These are phyloP conservation scores for Vitis rupestris DNA, from an alignment of 164 flowering plant species.

Conservation along the genomic window DNA sequence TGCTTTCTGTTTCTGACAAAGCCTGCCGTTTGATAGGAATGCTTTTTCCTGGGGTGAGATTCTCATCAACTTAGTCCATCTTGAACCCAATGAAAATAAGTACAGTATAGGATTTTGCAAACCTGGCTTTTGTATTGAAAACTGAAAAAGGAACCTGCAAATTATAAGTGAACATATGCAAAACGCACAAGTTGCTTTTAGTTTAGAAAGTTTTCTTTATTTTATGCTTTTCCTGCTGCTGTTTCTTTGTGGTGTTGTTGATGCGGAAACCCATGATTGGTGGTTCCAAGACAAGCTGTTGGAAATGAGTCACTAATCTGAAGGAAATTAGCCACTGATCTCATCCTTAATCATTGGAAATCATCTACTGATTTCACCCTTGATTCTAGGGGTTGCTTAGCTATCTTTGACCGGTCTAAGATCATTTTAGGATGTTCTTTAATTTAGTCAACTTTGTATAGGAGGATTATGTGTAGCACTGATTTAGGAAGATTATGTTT, in stretches of 20 bases:
- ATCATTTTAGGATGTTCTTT: no score
- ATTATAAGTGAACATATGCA: neutral
- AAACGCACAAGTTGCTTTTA: neutral
- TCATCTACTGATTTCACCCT: no score
- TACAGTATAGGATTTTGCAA: neutral
- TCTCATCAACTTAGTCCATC: neutral
- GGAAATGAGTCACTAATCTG: no score
- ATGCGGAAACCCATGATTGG: neutral
- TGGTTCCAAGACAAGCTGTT: no score
- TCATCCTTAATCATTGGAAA: no score
- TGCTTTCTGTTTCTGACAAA: constrained; percentile 94
- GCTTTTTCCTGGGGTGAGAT: constrained; percentile 97
- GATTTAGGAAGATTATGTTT: no score
- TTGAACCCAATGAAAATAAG: neutral
- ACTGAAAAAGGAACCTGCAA: neutral
- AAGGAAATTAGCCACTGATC: no score
- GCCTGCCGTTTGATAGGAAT: constrained; percentile 96
- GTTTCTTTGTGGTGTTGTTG: neutral
- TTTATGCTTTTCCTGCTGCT: neutral
- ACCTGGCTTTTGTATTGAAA: neutral
- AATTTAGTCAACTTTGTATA: no score
- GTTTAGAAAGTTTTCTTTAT: neutral
- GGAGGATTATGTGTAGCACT: no score
- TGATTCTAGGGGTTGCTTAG: no score
- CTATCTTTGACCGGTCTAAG: no score